Conservation (phyloP, 768 basidiomycete species). For the Mycena latifolia region DNA sequence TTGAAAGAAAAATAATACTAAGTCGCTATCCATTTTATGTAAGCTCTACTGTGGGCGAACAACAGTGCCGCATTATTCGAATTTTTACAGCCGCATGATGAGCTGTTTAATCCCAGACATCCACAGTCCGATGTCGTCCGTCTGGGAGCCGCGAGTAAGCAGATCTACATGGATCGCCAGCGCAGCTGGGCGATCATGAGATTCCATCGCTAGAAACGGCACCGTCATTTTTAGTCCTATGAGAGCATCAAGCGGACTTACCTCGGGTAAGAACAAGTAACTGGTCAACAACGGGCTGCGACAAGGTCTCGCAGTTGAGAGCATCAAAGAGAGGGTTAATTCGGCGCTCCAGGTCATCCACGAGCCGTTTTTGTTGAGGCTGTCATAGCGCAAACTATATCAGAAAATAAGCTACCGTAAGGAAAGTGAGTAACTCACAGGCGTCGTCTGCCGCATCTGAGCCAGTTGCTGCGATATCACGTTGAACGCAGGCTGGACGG, state of each 20-base stretch:
- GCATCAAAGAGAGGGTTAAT: constrained; percentile 90
- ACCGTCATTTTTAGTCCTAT: constrained; percentile 13
- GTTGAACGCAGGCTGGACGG: constrained; percentile 72
- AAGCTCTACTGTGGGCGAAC: background rate
- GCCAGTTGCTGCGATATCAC: constrained; percentile 74
- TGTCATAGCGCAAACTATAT: constrained; percentile 47
- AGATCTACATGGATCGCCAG: constrained; percentile 89
- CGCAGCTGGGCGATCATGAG: constrained; percentile 81
- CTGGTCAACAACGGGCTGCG: constrained; percentile 76
- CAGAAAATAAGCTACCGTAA: constrained; percentile 1
- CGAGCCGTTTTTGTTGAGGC: constrained; percentile 87
- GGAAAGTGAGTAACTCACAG: constrained; percentile 63
- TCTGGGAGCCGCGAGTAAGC: constrained; percentile 81
- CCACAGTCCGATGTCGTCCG: constrained; percentile 87
- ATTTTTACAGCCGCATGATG: constrained; percentile 71
- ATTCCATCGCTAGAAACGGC: constrained; percentile 75
- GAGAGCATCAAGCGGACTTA: constrained; percentile 45
- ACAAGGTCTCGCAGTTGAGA: constrained; percentile 90
- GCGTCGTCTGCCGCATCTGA: constrained; percentile 77
- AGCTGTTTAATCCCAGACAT: constrained; percentile 94
- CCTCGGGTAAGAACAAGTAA: constrained; percentile 80
- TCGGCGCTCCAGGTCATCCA: constrained; percentile 89
- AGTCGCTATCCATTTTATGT: constrained; percentile 19
- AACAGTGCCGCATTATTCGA: background rate
- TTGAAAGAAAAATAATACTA: constrained; percentile 1